Evolutionary conservation across 2,329 filamentous ascomycete species (phyloP).

Genomic region (Gnomoniopsis smithogilvyi): DNA sequence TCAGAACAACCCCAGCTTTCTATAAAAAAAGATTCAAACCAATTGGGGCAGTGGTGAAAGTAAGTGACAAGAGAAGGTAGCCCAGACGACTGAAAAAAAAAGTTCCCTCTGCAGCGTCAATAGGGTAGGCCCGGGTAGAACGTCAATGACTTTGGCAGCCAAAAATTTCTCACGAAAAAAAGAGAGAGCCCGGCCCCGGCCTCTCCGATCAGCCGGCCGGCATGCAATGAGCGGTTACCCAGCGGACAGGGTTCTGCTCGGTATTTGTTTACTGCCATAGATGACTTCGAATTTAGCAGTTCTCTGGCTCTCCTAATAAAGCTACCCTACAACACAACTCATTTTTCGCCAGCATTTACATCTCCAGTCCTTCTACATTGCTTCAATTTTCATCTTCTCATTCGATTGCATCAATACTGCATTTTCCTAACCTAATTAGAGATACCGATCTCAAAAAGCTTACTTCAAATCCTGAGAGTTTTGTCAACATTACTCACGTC

Average conservation of each 20-base stretch:
- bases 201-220: slow-evolving; percentile 7
- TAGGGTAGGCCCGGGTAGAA: not conserved
- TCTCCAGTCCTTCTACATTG: no score
- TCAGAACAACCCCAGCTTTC: slow-evolving; percentile 5
- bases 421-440: not conserved
- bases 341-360: not conserved
- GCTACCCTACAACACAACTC: no score
- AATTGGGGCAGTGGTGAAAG: slow-evolving; percentile 10
- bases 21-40: slow-evolving; percentile 4
- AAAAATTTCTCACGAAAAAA: no score
- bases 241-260: no score
- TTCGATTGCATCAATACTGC: not conserved
- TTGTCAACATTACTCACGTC: no score
- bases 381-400: not conserved
- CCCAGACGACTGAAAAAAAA: slow-evolving; percentile 7
- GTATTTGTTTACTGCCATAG: no score
- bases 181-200: not conserved
- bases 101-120: slow-evolving; percentile 4
- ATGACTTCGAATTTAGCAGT: no score
- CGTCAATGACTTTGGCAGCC: slow-evolving; percentile 13
- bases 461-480: no score
- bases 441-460: not conserved
- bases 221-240: no score
- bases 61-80: slow-evolving; percentile 7
- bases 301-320: no score